These are phyloP conservation scores for Tricholoma bakamatsutake DNA, from an alignment of 768 basidiomycete species.

Conservation along the genomic window DNA sequence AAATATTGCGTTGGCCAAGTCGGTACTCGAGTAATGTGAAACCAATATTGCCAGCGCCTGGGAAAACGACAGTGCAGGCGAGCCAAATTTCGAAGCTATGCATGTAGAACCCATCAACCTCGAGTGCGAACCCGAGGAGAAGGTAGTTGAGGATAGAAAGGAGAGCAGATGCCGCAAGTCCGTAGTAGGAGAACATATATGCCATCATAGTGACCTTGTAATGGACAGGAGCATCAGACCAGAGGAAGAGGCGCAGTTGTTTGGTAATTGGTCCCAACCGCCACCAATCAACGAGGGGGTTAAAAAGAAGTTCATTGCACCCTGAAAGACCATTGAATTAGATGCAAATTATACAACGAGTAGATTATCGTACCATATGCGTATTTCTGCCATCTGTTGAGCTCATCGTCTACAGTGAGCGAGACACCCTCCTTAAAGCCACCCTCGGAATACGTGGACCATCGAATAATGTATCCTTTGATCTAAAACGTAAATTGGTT, in stretches of 20 bases:
- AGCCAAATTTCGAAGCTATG: conserved; percentile 72
- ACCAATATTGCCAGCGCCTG: conserved; percentile 61
- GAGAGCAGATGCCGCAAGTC: conserved; percentile 56
- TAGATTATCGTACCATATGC: conserved; percentile 48
- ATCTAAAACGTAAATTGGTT: conserved; percentile 21
- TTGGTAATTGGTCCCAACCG: conserved; percentile 76
- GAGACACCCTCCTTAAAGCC: conserved; percentile 92
- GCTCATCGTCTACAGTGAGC: conserved; percentile 82
- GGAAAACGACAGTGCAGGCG: conserved; percentile 66
- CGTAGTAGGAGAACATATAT: conserved; percentile 62
- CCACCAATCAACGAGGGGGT: conserved; percentile 78
- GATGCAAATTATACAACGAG: background rate
- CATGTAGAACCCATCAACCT: conserved; percentile 67
- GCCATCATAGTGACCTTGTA: conserved; percentile 81
- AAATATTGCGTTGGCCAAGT: conserved; percentile 48
- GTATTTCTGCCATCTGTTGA: conserved; percentile 92
- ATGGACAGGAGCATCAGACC: conserved; percentile 72
- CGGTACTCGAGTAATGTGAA: conserved; percentile 68
- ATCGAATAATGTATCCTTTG: conserved; percentile 70
- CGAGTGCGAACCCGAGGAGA: conserved; percentile 53
- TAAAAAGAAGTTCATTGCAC: conserved; percentile 78
- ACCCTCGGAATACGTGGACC: conserved; percentile 82
- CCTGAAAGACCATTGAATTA: conserved; percentile 28
- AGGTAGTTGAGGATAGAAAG: conserved; percentile 69
- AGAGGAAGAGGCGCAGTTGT: conserved; percentile 70